A percentile compares a stretch with the other conserved stretches of the same genome.
Evolutionary conservation across 2,329 filamentous ascomycete genomes (phyloP).

Genomic region (Colletotrichum coccodes): DNA sequence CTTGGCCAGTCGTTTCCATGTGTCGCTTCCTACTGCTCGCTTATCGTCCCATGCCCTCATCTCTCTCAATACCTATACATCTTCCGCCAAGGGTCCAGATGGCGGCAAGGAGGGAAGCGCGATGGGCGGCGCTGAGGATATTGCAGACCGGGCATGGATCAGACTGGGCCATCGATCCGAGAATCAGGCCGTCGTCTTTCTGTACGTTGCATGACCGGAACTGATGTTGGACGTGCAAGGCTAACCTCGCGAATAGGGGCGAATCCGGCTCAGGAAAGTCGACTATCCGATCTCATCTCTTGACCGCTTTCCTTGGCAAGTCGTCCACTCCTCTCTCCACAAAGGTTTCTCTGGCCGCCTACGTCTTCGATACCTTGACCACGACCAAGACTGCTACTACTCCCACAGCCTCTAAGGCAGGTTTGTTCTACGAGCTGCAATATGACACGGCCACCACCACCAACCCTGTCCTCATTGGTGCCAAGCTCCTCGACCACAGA

Average conservation of each 20-base stretch:
- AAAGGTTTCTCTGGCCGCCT: conserved; percentile 92
- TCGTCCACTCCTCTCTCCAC: conserved; percentile 92
- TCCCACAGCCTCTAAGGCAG: conserved; percentile 93
- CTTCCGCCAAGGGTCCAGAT: conserved; percentile 88
- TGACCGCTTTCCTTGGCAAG: conserved; percentile 87
- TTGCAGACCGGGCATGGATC: conserved; percentile 87
- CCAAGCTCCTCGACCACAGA: conserved; percentile 92
- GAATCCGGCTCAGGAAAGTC: conserved; percentile 98
- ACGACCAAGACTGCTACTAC: conserved; percentile 98
- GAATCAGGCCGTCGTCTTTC: conserved; percentile 91
- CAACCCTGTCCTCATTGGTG: conserved; percentile 89
- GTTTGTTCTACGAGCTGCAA: conserved; percentile 94
- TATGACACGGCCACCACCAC: conserved; percentile 90
- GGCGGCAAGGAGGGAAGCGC: conserved; percentile 92
- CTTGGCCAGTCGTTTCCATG: conserved; percentile 90
- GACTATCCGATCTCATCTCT: conserved; percentile 87
- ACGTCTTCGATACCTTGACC: conserved; percentile 94
- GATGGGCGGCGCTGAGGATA: conserved; percentile 90
- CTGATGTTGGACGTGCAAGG: not conserved
- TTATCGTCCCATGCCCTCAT: conserved; percentile 93
- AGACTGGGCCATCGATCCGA: conserved; percentile 88
- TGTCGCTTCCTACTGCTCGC: conserved; percentile 85
- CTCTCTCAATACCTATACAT: conserved; percentile 93
- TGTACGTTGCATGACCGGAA: conserved; percentile 70
- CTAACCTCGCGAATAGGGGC: conserved; percentile 66